phyloP scores from a whole-genome alignment of 129 eudicot species.

The Cynara cardunculus region DNA sequence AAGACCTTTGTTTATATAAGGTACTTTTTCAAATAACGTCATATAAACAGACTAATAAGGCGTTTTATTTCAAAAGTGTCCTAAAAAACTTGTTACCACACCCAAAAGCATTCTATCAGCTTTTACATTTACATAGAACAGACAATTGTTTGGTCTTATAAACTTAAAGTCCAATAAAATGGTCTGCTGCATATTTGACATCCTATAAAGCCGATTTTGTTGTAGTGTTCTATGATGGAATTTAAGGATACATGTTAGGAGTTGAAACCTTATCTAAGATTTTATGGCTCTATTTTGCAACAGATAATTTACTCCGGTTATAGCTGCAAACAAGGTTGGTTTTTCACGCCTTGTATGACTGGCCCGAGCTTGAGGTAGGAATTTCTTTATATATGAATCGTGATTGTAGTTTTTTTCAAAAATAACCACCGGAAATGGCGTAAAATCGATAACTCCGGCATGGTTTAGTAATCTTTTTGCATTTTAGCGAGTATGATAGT shows the following conservation, averaged over 20 bases:
- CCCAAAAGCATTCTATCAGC: no score
- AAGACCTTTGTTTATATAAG: background rate
- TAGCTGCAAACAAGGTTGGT: constrained; percentile 91
- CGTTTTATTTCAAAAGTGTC: background rate
- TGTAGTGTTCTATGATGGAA: background rate
- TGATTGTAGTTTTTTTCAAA: constrained; percentile 1
- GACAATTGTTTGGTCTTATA: background rate
- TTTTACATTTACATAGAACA: background rate
- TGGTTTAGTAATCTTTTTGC: no score
- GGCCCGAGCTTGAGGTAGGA: constrained; percentile 80
- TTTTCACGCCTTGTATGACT: constrained; percentile 72
- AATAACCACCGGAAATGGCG: background rate
- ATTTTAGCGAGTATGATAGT: no score
- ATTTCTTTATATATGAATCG: background rate
- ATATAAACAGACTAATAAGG: background rate
- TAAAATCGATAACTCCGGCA: background rate
- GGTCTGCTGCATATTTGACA: background rate
- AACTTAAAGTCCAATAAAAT: no score
- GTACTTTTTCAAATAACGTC: background rate
- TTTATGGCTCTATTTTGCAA: background rate
- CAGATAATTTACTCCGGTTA: constrained; percentile 85
- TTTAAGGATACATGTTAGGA: background rate
- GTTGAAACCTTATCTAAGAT: background rate
- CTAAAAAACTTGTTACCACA: background rate
- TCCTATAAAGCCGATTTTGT: background rate